Evolutionary conservation across 1,139 yeast species (phyloP).

Genomic region (Dujonia santamariae): DNA sequence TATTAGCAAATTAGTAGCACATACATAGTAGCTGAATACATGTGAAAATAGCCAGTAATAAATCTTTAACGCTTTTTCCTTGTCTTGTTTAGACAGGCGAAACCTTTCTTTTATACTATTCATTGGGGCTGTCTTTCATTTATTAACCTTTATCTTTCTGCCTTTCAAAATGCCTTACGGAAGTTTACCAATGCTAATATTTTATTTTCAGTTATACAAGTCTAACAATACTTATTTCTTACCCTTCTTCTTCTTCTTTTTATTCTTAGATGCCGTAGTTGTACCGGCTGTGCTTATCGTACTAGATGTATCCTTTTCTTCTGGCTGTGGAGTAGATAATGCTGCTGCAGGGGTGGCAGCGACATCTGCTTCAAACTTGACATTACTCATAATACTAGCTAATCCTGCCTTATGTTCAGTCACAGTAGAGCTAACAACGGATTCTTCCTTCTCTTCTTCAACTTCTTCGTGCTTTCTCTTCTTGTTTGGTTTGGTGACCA

Average conservation of each 20-base stretch:
- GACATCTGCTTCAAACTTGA: constrained; percentile 28
- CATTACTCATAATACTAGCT: constrained; percentile 41
- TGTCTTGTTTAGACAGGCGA: no score
- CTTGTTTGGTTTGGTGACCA: constrained; percentile 19
- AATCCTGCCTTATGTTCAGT: constrained; percentile 30
- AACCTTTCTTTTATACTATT: no score
- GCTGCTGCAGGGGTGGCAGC: constrained; percentile 8
- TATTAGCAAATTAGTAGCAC: no score
- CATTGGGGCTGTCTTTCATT: no score
- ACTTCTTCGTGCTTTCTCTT: constrained; percentile 11
- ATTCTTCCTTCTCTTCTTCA: constrained; percentile 6
- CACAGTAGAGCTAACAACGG: constrained; percentile 10
- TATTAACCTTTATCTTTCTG: no score
- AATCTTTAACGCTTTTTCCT: no score
- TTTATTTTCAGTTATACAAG: no score
- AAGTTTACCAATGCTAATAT: no score
- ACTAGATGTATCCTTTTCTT: constrained; percentile 8
- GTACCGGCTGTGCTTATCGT: constrained; percentile 6
- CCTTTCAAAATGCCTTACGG: no score
- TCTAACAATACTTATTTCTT: constrained; percentile 22
- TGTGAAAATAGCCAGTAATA: no score
- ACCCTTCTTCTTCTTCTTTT: constrained; percentile 22
- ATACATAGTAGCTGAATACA: no score
- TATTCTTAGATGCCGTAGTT: constrained; percentile 10
- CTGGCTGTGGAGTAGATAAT: constrained; percentile 9